Conservation (phyloP, 1,139 yeast genomes). For the Yamadazyma triangularis region DNA sequence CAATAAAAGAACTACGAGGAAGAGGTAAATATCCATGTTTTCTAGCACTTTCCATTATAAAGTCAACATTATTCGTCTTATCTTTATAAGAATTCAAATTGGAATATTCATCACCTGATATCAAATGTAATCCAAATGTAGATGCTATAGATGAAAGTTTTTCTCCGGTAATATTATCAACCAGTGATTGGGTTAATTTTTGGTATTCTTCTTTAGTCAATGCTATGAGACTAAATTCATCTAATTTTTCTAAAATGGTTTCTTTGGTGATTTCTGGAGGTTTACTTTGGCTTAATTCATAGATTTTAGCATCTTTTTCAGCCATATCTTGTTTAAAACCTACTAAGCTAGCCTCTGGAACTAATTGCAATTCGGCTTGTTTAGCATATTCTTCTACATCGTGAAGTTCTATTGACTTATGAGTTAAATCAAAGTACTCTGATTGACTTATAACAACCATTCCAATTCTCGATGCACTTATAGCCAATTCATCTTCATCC, state of each 20-base stretch:
- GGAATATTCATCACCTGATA: constrained; percentile 35
- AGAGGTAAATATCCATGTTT: constrained; percentile 47
- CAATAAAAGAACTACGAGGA: constrained; percentile 52
- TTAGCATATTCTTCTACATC: constrained; percentile 15
- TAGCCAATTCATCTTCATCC: constrained; percentile 23
- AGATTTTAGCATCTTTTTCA: constrained; percentile 31
- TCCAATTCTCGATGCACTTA: constrained; percentile 32
- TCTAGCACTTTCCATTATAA: constrained; percentile 31
- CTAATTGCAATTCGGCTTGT: constrained; percentile 11
- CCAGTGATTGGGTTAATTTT: constrained; percentile 17
- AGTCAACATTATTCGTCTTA: constrained; percentile 17
- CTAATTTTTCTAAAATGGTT: constrained; percentile 27
- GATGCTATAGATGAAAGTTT: constrained; percentile 9
- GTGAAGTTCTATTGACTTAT: constrained; percentile 9
- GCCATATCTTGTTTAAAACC: constrained; percentile 28
- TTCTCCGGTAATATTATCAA: constrained; percentile 13
- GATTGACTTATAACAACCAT: constrained; percentile 28
- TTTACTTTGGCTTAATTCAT: constrained; percentile 17
- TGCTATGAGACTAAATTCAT: constrained; percentile 34
- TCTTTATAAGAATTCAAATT: constrained; percentile 14
- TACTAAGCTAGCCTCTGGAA: constrained; percentile 24
- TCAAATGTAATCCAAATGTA: constrained; percentile 34
- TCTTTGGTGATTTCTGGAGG: constrained; percentile 19
- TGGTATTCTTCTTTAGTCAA: constrained; percentile 28
- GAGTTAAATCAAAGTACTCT: constrained; percentile 15